These are phyloP conservation scores for Starmerella riodocensis DNA, from an alignment of 805 yeast species.

Conservation along the genomic window DNA sequence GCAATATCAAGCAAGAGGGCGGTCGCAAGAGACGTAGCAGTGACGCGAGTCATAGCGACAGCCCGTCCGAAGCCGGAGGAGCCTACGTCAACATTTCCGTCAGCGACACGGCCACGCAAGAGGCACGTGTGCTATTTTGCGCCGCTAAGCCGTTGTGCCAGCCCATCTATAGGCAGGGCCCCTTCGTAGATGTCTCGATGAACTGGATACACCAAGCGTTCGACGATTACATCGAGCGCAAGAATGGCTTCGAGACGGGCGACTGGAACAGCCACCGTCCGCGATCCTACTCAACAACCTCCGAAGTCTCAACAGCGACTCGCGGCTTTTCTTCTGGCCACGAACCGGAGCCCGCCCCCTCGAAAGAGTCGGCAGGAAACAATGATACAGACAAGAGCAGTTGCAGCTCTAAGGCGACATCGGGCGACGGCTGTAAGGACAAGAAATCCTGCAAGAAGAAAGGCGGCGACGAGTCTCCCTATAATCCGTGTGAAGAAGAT, in stretches of 20 bases:
- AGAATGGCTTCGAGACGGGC: conserved; percentile 21
- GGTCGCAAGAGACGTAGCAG: too few species aligned
- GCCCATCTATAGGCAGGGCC: conserved; percentile 23
- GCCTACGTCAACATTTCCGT: conserved; percentile 5
- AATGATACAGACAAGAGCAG: neutral
- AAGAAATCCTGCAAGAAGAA: neutral
- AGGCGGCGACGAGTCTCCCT: neutral
- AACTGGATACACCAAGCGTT: conserved; percentile 22
- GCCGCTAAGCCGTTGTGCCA: conserved; percentile 20
- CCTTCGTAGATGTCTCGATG: conserved; percentile 21
- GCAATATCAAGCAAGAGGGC: too few species aligned
- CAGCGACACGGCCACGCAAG: neutral
- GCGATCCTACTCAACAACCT: neutral
- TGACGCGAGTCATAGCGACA: neutral
- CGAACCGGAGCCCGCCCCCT: neutral
- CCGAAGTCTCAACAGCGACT: too few species aligned
- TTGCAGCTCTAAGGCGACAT: neutral
- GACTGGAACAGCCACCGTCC: conserved; percentile 4
- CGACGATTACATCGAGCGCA: conserved; percentile 17
- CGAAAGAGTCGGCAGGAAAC: neutral
- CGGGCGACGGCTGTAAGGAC: neutral
- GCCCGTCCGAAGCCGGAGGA: neutral
- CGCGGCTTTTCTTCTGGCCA: neutral
- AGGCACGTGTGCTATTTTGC: conserved; percentile 12
- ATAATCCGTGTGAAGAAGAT: conserved; percentile 13